Evolutionary conservation across 2,329 filamentous ascomycete species (phyloP).

Genomic region (Fusarium redolens): DNA sequence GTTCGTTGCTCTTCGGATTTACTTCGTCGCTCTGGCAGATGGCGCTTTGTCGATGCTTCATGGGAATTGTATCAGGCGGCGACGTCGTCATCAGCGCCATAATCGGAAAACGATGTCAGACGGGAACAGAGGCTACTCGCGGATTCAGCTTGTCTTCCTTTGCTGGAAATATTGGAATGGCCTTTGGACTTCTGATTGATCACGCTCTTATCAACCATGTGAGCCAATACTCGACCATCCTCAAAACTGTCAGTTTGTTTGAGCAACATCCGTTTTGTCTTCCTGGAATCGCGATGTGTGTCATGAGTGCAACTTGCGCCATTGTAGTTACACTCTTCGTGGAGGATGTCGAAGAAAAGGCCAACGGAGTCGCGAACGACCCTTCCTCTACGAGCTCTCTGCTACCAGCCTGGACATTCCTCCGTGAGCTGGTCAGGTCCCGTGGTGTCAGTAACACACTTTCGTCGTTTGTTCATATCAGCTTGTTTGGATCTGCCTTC

Average conservation of each 20-base stretch:
- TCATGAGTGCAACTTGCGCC: not conserved
- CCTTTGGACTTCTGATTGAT: not conserved
- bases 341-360: not conserved
- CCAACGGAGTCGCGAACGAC: rapidly evolving
- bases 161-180: not conserved
- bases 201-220: not conserved
- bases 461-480: rapidly evolving
- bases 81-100: too few species aligned
- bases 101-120: not conserved
- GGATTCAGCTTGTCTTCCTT: not conserved
- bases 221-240: not conserved
- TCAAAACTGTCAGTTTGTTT: not conserved
- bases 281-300: not conserved
- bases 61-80: not conserved
- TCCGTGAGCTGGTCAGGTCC: not conserved
- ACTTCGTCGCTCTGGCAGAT: not conserved
- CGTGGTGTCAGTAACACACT: rapidly evolving
- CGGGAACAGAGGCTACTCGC: not conserved
- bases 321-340: not conserved
- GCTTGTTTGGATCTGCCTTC: not conserved
- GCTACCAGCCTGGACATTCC: not conserved
- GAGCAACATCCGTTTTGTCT: not conserved
- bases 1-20: not conserved
- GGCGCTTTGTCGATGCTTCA: not conserved
- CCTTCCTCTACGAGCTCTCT: not conserved